Evolutionary conservation across 345 rosid genomes (phyloP), one percentile per base, ranked within the genome.

Genomic region (Crucihimalaya himalaica): DNA sequence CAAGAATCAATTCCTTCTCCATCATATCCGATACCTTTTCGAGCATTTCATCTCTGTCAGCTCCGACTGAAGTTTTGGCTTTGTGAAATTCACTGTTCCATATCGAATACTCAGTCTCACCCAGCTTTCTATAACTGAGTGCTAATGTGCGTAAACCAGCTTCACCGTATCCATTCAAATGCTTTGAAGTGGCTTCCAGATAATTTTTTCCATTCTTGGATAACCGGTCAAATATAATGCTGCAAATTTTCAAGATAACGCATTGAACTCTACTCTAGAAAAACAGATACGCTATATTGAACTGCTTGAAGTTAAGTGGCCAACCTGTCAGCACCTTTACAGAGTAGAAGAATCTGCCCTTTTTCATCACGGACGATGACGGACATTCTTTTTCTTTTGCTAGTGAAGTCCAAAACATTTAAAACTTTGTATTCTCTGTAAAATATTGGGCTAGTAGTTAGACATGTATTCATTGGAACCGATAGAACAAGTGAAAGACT

Each of bases 311-410:
- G 63, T 16, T 66, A 37, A 16, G 48, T 37, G 16, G 50, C 77
- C 59, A 72, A 74, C 97, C 92, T 91, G 81, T 91, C 94, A 48
- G 97, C 97, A 10, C 97, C 97, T 78, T 91, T 91, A 87, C 91
- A 88, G 21, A 91, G 84, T 35, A 87, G 88, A 72, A 87, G 74
- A n/a, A 87, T 81, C 68, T 84, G 78, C 15, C 91, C 91, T 45
- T 84, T 86, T 79, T 83, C 87, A 61, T 84, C 76, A 37, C 73
- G 81, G 52, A 91, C 84, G 21, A 91, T 82, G 21, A 91, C 94
- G 1, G 97, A 88, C 92, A 91, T 91, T 79, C 97, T 83, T 83
- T 88, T 91, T 37, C 97, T 70, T 4, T 82, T 74, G 78, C 94
- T 90, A 35, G 73, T 82, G 74, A 87, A 90, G 73, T 90, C 93